These are phyloP conservation scores for Triadica sebifera DNA, from an alignment of 345 rosid species.

Conservation along the genomic window DNA sequence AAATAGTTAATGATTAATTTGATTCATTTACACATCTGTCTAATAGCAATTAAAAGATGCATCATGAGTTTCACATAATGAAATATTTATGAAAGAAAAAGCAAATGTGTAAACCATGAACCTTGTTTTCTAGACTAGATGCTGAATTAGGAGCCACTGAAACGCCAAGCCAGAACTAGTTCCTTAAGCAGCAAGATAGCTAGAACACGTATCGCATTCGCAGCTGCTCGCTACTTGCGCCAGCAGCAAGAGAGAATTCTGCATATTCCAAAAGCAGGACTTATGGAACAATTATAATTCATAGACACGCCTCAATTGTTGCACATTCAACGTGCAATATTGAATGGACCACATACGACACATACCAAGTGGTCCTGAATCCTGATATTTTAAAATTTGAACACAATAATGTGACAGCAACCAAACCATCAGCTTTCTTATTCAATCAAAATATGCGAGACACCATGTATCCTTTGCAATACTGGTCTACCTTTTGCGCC, in stretches of 20 bases:
- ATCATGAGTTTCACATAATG: too few relatives aligned
- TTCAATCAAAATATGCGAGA: neutral
- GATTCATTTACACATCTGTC: too few relatives aligned
- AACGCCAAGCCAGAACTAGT: neutral
- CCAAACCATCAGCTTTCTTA: neutral
- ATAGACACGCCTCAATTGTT: neutral
- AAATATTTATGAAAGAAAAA: too few relatives aligned
- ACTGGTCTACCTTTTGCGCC: constrained; percentile 1
- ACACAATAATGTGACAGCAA: constrained; percentile 3
- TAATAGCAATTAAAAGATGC: too few relatives aligned
- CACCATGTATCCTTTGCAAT: neutral
- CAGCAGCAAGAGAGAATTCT: neutral
- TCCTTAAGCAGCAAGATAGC: neutral
- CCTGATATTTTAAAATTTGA: neutral
- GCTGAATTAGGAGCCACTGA: too few relatives aligned
- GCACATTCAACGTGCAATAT: neutral
- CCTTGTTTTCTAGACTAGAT: too few relatives aligned
- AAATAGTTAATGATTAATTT: too few relatives aligned
- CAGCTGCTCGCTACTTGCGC: constrained; percentile 1
- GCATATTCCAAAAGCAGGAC: constrained; percentile 2
- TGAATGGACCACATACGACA: neutral
- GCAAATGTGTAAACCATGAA: too few relatives aligned
- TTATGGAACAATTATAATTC: neutral
- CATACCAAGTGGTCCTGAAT: constrained; percentile 6
- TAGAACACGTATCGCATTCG: neutral